Evolutionary conservation across 2,329 filamentous ascomycete species (phyloP).

Genomic region (Monosporascus sp.): DNA sequence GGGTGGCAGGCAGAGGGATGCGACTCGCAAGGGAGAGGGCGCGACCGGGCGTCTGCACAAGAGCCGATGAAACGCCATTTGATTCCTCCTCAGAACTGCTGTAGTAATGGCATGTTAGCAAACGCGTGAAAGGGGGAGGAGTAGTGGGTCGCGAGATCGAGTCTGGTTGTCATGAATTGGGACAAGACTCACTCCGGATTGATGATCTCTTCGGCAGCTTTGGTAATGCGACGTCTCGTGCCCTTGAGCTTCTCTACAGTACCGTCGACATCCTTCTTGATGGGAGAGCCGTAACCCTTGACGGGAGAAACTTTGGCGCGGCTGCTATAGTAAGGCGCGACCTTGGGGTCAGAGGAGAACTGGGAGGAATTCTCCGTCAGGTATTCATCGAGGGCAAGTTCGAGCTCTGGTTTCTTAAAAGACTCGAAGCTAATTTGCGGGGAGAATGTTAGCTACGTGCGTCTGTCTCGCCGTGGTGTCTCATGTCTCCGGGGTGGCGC

Average conservation of each 20-base stretch:
- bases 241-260: conserved; percentile 20
- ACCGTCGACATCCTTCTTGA: conserved; percentile 24
- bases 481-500: conserved; percentile 14
- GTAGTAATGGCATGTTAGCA: conserved; percentile 46
- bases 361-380: conserved; percentile 64
- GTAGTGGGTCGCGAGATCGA: conserved; percentile 65
- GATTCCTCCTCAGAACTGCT: conserved; percentile 27
- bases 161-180: conserved; percentile 44
- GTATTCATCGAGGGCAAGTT: conserved; percentile 67
- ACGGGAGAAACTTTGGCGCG: conserved; percentile 51
- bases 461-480: conserved; percentile 1
- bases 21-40: conserved; percentile 51
- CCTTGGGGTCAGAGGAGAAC: conserved; percentile 58
- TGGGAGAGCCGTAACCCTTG: conserved; percentile 52
- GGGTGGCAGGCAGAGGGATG: conserved; percentile 74
- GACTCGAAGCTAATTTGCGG: conserved; percentile 54
- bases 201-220: conserved; percentile 60
- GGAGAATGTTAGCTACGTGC: conserved; percentile 17
- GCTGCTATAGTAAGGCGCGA: conserved; percentile 72
- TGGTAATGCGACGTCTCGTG: conserved; percentile 30
- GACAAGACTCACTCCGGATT: conserved; percentile 63
- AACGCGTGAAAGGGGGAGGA: conserved; percentile 50
- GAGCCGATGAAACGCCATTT: conserved; percentile 37
- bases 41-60: conserved; percentile 46
- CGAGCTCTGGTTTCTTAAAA: conserved; percentile 75